These are phyloP conservation scores for Streptanthus diversifolius DNA, from an alignment of 345 rosid genomes.

Conservation along the genomic window DNA sequence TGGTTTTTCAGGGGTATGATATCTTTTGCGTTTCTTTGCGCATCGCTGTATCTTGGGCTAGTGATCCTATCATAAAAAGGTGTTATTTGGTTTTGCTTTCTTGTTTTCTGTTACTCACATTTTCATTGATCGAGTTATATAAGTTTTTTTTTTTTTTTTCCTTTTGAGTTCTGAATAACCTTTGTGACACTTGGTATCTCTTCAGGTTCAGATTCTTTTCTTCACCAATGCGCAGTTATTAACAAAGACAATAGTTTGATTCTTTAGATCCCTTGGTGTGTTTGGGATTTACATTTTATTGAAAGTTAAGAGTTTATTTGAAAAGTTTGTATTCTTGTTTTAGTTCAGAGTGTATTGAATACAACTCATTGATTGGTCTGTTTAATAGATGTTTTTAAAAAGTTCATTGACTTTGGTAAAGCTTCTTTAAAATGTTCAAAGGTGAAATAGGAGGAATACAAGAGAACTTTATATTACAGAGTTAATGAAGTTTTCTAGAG, in stretches of 20 bases:
- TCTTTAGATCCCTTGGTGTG: constrained; percentile 26
- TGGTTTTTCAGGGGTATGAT: constrained; percentile 87
- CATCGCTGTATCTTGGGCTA: constrained; percentile 78
- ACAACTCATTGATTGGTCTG: constrained; percentile 8
- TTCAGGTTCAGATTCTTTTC: constrained; percentile 6
- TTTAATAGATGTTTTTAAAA: not conserved
- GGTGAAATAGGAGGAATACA: not conserved
- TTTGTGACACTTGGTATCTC: not conserved
- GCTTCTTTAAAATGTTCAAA: not conserved
- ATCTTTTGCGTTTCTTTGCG: constrained; percentile 71
- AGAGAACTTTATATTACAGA: too few species aligned
- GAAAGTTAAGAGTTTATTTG: constrained; percentile 8
- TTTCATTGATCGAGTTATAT: not conserved
- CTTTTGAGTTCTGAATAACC: not conserved
- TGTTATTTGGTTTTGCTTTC: not conserved
- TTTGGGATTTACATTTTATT: constrained; percentile 28
- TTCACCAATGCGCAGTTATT: not conserved
- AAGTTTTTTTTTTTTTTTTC: not conserved
- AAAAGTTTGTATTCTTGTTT: constrained; percentile 5
- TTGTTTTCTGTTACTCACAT: not conserved
- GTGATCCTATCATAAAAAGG: constrained; percentile 62
- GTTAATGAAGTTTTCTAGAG: too few species aligned
- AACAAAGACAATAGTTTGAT: constrained; percentile 10
- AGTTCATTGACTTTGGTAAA: not conserved
- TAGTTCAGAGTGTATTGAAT: not conserved